Evolutionary conservation across 208 protist genomes (phyloP).

Genomic region (Trypanosoma melophagium): DNA sequence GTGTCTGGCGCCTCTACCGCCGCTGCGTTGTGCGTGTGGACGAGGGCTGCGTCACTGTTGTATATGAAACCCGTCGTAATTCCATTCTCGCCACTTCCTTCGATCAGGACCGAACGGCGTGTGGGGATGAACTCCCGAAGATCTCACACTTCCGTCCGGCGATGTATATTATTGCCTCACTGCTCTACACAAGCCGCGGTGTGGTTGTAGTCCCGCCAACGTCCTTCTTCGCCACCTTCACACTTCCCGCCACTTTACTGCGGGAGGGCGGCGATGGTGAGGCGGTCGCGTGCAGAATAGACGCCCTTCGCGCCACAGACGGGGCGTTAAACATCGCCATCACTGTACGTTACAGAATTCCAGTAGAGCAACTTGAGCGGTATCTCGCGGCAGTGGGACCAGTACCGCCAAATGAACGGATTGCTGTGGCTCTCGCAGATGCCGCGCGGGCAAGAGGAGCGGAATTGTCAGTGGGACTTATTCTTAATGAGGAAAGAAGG

Average conservation of each 20-base stretch:
- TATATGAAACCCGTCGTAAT: constrained; percentile 80
- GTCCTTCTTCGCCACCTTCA: constrained; percentile 78
- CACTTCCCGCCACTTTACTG: constrained; percentile 57
- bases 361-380: constrained; percentile 70
- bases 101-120: constrained; percentile 38
- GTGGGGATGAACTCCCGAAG: constrained; percentile 32
- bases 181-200: constrained; percentile 48
- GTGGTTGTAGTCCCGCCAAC: constrained; percentile 63
- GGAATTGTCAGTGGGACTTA: constrained; percentile 67
- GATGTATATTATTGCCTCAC: constrained; percentile 46
- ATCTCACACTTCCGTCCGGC: constrained; percentile 51
- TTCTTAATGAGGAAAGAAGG: constrained; percentile 60
- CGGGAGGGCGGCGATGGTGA: constrained; percentile 41
- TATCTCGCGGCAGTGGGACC: constrained; percentile 81
- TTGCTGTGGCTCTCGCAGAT: constrained; percentile 54
- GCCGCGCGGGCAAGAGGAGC: constrained; percentile 48
- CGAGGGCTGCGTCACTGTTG: constrained; percentile 69
- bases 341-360: constrained; percentile 69
- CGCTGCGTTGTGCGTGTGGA: constrained; percentile 59
- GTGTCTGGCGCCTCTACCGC: constrained; percentile 49
- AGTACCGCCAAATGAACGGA: constrained; percentile 65
- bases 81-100: constrained; percentile 64
- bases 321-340: constrained; percentile 67
- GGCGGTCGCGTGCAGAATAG: constrained; percentile 55
- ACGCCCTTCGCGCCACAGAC: constrained; percentile 58